Base-by-base conservation (phyloP, 331 rosid species). In the Erythrophleum ivorense region DNA sequence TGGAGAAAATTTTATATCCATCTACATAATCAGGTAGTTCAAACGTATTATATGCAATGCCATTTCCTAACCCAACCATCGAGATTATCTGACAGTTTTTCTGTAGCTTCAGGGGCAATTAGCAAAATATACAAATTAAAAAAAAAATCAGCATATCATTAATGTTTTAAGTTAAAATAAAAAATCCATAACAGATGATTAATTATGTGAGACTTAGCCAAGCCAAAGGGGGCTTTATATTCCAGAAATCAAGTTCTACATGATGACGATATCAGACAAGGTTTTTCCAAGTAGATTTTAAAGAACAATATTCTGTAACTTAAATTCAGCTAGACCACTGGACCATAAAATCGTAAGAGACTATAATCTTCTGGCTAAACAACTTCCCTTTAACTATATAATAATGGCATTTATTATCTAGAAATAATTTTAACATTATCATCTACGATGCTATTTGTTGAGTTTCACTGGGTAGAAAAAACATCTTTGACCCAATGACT, bases 301-400 rank as follows among this genome's bases (percentile, higher is more conserved):
- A 58, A 75, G 70, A 14, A 76, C 3, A 77, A 18, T 13, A 78
- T 50, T 38, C 16, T 78, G 19, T 21, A 69, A 15, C 33, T 31
- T 52, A 66, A 62, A 50, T 65, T 48, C 21, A 21, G 81, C 12
- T 34, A 36, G 65, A 38, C 36, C 21, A 16, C 40, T 11, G 4
- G 40, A 52, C 66, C 52, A 36, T 48, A 24, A 65, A 40, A 33
- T 49, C 48, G 53, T 64, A 24, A 24, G n/a, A 53, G 5, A 62
- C 9, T 3, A 50, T 31, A 48, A 49, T 19, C 70, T 38, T 21
- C 57, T n/a, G 49, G n/a, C 9, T 29, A 50, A 41, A 29, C 21
- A 55, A 46, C 6, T 12, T 3, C 34, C 31, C 41, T 40, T 24
- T n/a, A n/a, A n/a, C n/a, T n/a, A n/a, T 52, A 62, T 45, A 41